Base-by-base conservation (phyloP, 164 flowering plant species). In the Cinnamomum micranthum region DNA sequence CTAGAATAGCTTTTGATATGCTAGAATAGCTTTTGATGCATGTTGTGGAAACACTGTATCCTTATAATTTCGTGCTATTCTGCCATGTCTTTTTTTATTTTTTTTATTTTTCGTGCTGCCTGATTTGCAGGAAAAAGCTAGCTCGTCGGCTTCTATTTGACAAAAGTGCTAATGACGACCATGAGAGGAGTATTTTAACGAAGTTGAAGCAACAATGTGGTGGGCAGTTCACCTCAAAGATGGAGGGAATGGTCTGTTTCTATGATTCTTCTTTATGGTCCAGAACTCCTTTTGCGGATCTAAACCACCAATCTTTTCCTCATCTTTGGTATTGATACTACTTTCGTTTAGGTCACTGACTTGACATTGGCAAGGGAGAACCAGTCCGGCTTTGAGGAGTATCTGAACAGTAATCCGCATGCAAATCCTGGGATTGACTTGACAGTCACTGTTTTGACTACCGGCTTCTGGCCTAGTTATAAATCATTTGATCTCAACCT, bases 401-500 rank as follows among this genome's bases (percentile, higher is more conserved):
- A 91, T 76, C 86, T 92, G 14, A 79, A 72, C 58, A 83, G 79
- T 66, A 89, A 85, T 74, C 69, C 86, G 20, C 74, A 82, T 76
- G 90, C 86, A 77, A 83, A 84, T 81, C 98, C 94, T 19, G 97
- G 97, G 70, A 92, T 94, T 74, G 98, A 94, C 79, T 85, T 94
- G 87, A 86, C 97, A 15, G 98, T 92, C 64, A 94, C 98, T 69
- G 95, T 94, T 27, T 78, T 94, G 65, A 94, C 98, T 17, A 92
- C 97, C 59, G 98, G 98, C 68, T 92, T 89, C 82, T 94, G 97
- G 98, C 97, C 97, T 27, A 94, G 90, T 82, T 94, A 94, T 83
- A 94, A 92, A 80, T 90, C 98, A 20, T 89, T 87, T 81, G 96
- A 91, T 81, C 87, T 94, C 52, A 91, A 92, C 77, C 93, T 94